Evolutionary conservation across 306 rosid species (phyloP), one percentile per base, ranked within the genome.

Genomic region (Glycyrrhiza uralensis): DNA sequence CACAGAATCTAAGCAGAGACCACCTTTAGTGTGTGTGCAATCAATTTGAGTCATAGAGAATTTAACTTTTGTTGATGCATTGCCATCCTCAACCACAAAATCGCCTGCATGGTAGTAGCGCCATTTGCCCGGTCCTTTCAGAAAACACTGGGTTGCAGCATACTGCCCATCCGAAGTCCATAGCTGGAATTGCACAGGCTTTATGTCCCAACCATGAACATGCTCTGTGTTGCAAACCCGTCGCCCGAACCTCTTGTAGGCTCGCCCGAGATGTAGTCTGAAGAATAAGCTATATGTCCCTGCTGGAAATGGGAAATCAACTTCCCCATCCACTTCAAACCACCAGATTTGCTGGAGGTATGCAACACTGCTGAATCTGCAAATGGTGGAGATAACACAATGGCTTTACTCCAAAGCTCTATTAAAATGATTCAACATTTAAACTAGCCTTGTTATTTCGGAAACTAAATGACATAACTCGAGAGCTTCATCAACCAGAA

Each of bases 301-400:
- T 0, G 87, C 78, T 13, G 99, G 97, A 66, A 95, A 85, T 41
- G 99, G 97, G 74, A 91, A 95, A 45, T 95, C 99, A 0, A 91
- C 85, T 78, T 91, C 96, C 8, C 96, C 97, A n/a, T 87, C 92
- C 38, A 91, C 99, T 76, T 95, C 97, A 80, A 95, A 89, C 99
- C 99, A 95, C 99, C 99, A 95, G 58, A 84, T 86, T 74, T 95
- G 99, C 66, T 89, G 96, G 73, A 95, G 97, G 79, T 86, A 95
- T 8, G 99, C 99, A 49, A 91, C 88, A 5, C 68, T 75, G 18
- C 66, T 39, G 74, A 94, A 91, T 71, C 99, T 91, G 68, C 38
- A 72, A 18, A n/a, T 12, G 33, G 64, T 57, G 46, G 75, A 69
- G 63, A 74, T 23, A 64, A 64, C 10, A 64, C 10, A 11, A 36